Evolutionary conservation across 2,329 filamentous ascomycete genomes (phyloP), one percentile per base, ranked within the genome.

Genomic region (Ophiostoma australiae): DNA sequence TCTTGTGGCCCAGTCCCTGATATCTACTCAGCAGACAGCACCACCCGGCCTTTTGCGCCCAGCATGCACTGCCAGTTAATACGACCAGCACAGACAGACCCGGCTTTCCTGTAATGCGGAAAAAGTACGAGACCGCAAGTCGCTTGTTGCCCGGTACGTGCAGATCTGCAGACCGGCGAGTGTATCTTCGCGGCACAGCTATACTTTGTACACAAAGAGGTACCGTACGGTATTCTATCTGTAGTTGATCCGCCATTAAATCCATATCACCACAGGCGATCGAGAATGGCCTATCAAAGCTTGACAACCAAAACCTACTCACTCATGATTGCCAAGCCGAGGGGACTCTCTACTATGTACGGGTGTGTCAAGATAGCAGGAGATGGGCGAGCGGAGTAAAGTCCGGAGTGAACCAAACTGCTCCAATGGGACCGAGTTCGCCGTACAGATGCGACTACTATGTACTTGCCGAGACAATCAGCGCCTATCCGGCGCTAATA

Each of bases 31-130:
- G 37, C 23, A 55, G 4, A 71, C 68, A 1, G 67, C 69, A 7
- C 55, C 67, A 1, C 4, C 41, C 0, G 67, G 52, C 7, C 70
- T 73, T 20, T 7, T 72, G 71, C 48, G 2, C 72, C 72, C 58
- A 72, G 72, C 71, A 55, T 73, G 68, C 72, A 73, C 58, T 61
- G 71, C 48, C 39, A 41, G 15, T 73, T 73, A 39, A 17, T 73
- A n/a, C 52, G 20, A 10, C 31, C 72, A 1, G 70, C 35, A 1
- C 27, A 48, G 20, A 27, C 20, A 0, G 41, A 52, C 4, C 20
- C 69, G 58, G 4, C 15, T 72, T 10, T 15, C 35, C 39, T 73
- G 72, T 58, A 39, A 70, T 4, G 70, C 70, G 10, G 35, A 70
- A 23, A 27, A 31, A 1, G 20, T 73, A 15, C 71, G 72, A 27